Evolutionary conservation across 495 filamentous ascomycete species (phyloP), one percentile per base, ranked within the genome.

Genomic region (Entonaema liquescens): DNA sequence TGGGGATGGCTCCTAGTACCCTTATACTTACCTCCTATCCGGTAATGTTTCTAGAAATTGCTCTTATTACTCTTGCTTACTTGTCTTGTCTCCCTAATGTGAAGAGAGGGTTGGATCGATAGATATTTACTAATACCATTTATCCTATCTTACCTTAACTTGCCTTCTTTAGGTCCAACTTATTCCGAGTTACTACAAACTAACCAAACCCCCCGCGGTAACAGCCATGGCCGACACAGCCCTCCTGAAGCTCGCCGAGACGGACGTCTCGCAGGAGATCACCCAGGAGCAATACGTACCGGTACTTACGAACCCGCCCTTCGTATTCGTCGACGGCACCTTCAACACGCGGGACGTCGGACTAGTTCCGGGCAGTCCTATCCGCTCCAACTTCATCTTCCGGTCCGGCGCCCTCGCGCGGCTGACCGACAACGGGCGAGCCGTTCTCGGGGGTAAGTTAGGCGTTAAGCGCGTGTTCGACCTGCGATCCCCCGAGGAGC

Each of bases 341-440:
- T 80, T 83, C 76, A 89, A 89, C 73, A 78, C 87, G 33, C 87
- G 86, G 47, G 86, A 87, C 62, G 66, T 89, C 31, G 86, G 85
- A 69, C 81, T 80, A 35, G 79, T 83, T 3, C 74, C 79, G 52
- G 81, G 76, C 60, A 77, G 74, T 31, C 78, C 74, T 1, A 49
- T 88, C 25, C 80, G 81, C 5, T 74, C 82, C 0, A 80, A 82
- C 44, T 80, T 79, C 59, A 78, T 81, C 50, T 89, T 83, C 78
- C 89, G 85, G 61, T 87, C 83, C 4, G 88, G 84, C 54, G 79
- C 80, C 0, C 75, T 87, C 9, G 70, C 74, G 0, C 76, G 67
- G 53, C 56, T 87, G 25, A 68, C 57, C n/a, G 64, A 72, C 17
- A 71, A 78, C 28, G 76, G 72, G 25, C 75, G 77, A 28, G 80